Evolutionary conservation across 306 rosid genomes (phyloP), one percentile per base, ranked within the genome.

Genomic region (Elaeagnus macrophylla): DNA sequence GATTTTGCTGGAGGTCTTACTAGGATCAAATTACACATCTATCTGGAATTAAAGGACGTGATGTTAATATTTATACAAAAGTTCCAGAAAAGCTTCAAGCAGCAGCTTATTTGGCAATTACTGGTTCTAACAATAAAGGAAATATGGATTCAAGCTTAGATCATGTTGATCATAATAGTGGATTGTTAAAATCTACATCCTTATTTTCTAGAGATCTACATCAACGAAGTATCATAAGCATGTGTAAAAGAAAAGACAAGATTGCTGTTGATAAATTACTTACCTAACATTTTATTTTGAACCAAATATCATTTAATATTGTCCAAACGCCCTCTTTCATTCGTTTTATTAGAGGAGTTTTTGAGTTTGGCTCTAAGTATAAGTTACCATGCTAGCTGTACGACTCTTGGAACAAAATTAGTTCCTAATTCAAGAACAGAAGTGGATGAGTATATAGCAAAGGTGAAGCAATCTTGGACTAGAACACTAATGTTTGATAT

Each of bases 1-100:
- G n/a, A 16, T 8, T 10, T 58, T 14, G 1, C 11, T 45, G 18
- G 53, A 35, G 43, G 50, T 6, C 13, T 42, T 43, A 4, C 20
- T 9, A 62, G 59, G 12, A 19, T 43, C 3, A 62, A 52, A 16
- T 10, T n/a, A n/a, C 44, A 0, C 53, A 62, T 43, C 16, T 62
- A 6, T 13, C 52, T 19, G 40, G 57, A 14, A 3, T 5, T 5
- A 7, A 6, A 8, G 37, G 53, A 12, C 54, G 11, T 8, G 61
- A 46, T 37, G 44, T 62, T 41, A 7, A 62, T 12, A 35, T 16
- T 3, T 52, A 59, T 45, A 1, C 12, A 0, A 9, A 42, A 52
- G 67, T 62, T 0, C 39, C 12, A 4, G 37, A 0, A 41, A 2
- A 42, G 1, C 20, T 42, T 6, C 51, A 62, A 15, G 19, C 17